Conservation (phyloP, 768 basidiomycete species). For the Kwoniella mangroviensis region DNA sequence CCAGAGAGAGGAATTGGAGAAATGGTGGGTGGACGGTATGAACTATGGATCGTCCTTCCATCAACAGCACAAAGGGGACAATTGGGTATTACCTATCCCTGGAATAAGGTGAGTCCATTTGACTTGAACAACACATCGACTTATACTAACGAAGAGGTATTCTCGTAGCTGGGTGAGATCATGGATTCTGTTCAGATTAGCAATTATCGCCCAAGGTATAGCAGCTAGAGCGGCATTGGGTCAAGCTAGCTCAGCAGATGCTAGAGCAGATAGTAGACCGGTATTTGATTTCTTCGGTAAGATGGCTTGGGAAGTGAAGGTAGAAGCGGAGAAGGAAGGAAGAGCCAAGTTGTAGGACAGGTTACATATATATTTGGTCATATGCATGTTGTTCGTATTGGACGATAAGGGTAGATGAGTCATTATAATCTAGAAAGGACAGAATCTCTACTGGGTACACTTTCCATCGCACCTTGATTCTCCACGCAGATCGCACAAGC, state of each 20-base stretch:
- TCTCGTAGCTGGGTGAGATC: slow-evolving; percentile 23
- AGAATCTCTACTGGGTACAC: slow-evolving; percentile 16
- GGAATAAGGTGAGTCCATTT: slow-evolving; percentile 78
- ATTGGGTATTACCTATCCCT: slow-evolving; percentile 69
- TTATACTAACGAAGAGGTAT: too few species aligned
- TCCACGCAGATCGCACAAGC: slow-evolving; percentile 58
- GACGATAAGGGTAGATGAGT: background rate
- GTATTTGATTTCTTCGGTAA: slow-evolving; percentile 64
- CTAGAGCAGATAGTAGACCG: slow-evolving; percentile 60
- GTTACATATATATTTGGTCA: background rate
- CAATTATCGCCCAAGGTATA: slow-evolving; percentile 86
- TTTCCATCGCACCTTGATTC: slow-evolving; percentile 54
- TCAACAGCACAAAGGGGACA: slow-evolving; percentile 45
- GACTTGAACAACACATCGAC: slow-evolving; percentile 61
- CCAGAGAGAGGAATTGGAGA: slow-evolving; percentile 78
- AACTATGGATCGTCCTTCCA: slow-evolving; percentile 40
- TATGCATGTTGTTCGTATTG: background rate
- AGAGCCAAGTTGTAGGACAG: slow-evolving; percentile 43
- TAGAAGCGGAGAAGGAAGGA: slow-evolving; percentile 32
- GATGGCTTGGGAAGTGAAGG: slow-evolving; percentile 64
- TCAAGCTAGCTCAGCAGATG: slow-evolving; percentile 86
- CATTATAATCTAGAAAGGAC: slow-evolving; percentile 1
- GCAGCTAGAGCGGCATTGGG: slow-evolving; percentile 81
- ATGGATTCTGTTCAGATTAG: slow-evolving; percentile 61
- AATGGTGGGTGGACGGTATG: slow-evolving; percentile 65